A percentile compares a stretch with the other conserved stretches of the same genome.
Conservation (phyloP, 2,329 filamentous ascomycete species). For the Cladophialophora psammophila region DNA sequence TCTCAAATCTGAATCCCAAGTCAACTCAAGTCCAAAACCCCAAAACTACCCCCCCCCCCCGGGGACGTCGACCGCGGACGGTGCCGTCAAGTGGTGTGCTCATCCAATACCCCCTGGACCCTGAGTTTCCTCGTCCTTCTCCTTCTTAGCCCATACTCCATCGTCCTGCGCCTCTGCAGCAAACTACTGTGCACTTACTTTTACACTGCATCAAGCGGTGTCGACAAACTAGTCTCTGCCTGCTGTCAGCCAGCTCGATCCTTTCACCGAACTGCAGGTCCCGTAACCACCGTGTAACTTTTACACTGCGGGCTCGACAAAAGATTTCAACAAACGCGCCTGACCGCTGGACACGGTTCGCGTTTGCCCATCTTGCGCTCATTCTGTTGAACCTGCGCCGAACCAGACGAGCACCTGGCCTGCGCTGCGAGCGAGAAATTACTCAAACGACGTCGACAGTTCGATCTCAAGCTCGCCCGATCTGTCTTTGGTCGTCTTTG, state of each 20-base stretch:
- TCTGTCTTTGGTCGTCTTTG: not conserved
- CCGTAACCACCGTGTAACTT: slow-evolving; percentile 26
- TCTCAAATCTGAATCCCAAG: slow-evolving; percentile 20
- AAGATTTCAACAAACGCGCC: slow-evolving; percentile 29
- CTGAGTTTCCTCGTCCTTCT: slow-evolving; percentile 24
- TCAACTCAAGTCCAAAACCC: slow-evolving; percentile 13
- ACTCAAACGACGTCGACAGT: not conserved
- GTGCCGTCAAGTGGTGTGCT: slow-evolving; percentile 11
- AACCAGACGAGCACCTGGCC: not conserved
- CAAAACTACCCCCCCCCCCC: not conserved
- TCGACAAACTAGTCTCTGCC: slow-evolving; percentile 4
- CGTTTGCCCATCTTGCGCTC: slow-evolving; percentile 18
- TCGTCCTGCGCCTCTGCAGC: slow-evolving; percentile 11
- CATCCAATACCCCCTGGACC: slow-evolving; percentile 24
- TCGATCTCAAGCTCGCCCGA: not conserved
- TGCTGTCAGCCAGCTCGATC: slow-evolving; percentile 6
- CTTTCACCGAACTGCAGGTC: slow-evolving; percentile 22
- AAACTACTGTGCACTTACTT: slow-evolving; percentile 10
- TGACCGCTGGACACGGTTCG: slow-evolving; percentile 33
- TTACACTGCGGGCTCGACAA: slow-evolving; percentile 24
- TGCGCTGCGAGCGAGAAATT: not conserved
- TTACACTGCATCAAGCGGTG: slow-evolving; percentile 15
- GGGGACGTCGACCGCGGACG: slow-evolving; percentile 11
- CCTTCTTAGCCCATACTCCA: slow-evolving; percentile 12
- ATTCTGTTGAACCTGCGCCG: slow-evolving; percentile 5